Base-by-base conservation (phyloP, 495 filamentous ascomycete genomes). In the Penicillium mononematosum region DNA sequence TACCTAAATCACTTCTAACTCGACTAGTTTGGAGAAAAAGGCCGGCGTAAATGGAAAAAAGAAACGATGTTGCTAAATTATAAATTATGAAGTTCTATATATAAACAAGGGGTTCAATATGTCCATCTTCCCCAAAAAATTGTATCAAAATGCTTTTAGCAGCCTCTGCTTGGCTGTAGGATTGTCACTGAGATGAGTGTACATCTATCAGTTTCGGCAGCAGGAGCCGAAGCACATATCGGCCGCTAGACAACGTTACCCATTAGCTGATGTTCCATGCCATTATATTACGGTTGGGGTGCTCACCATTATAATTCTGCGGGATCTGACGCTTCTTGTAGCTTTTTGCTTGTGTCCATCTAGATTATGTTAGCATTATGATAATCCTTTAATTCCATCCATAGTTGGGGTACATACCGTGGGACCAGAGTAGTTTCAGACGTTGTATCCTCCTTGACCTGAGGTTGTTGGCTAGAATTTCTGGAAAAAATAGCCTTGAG, bases 201-300 rank as follows among this genome's bases (percentile, higher is more conserved):
- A 38, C 5, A 38, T 36, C 10, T 52, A 44, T 31, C 31, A 45
- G 6, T 66, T 66, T 24, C 63, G 58, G 43, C 60, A 66, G 25
- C 63, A 66, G 0, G 58, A 58, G 22, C 63, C 63, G 50, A 66
- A 66, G 42, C 63, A 66, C 60, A 66, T 63, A 58, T 63, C 55
- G 9, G 57, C 60, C 3, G 58, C 60, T 66, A 29, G 20, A 45
- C 34, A 38, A 38, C 5, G 16, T 17, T 12, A 2, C 16, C 38
- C 7, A 41, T 58, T 36, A 53, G 56, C 56, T n/a, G 24, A 1
- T 34, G 14, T 50, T 20, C n/a, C 20, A 51, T 25, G 34, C 0
- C 6, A n/a, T 38, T 38, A 38, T 1, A 6, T 16, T n/a, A 38
- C 5, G 34, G 34, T 41, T 12, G 10, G 14, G 31, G 34, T 10